A percentile compares a stretch with the other conserved stretches of the same genome.
phyloP scores from a whole-genome alignment of 306 rosid genomes.

The Dryas alaskensis region DNA sequence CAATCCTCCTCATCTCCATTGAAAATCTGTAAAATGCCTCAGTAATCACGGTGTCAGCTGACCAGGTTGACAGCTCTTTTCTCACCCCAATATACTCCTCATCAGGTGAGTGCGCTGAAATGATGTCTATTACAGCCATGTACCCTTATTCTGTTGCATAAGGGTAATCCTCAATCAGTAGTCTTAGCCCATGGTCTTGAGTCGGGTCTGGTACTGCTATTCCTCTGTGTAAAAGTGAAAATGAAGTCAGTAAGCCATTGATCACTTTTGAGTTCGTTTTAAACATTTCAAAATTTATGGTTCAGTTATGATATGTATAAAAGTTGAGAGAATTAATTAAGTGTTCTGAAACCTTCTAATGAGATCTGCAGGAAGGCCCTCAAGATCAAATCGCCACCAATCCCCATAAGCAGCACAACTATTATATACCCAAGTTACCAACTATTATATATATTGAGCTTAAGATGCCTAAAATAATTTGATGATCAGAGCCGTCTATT shows the following conservation, averaged over 20 bases:
- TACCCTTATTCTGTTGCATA: conserved; percentile 55
- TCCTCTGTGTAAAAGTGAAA: conserved; percentile 38
- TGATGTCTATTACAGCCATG: conserved; percentile 79
- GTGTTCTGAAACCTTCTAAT: conserved; percentile 52
- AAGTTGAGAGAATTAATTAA: not conserved
- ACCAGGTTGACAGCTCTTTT: conserved; percentile 62
- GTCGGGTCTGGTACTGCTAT: conserved; percentile 75
- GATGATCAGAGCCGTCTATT: too few species aligned
- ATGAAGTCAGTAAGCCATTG: not conserved
- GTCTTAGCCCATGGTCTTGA: conserved; percentile 72
- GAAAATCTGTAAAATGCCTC: conserved; percentile 65
- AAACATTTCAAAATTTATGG: not conserved
- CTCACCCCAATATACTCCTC: conserved; percentile 89
- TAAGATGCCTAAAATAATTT: too few species aligned
- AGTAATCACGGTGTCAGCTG: conserved; percentile 53
- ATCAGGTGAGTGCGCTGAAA: conserved; percentile 78
- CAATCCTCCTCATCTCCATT: conserved; percentile 51
- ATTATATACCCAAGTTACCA: too few species aligned
- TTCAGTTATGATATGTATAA: not conserved
- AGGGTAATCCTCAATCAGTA: conserved; percentile 71
- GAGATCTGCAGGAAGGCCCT: conserved; percentile 82
- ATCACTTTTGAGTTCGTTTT: not conserved
- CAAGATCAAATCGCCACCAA: conserved; percentile 82
- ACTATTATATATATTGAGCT: too few species aligned
- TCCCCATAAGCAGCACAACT: conserved; percentile 61